Evolutionary conservation across 352 stramenopile genomes (phyloP), one percentile per base, ranked within the genome.

Genomic region (Phytophthora pistaciae): DNA sequence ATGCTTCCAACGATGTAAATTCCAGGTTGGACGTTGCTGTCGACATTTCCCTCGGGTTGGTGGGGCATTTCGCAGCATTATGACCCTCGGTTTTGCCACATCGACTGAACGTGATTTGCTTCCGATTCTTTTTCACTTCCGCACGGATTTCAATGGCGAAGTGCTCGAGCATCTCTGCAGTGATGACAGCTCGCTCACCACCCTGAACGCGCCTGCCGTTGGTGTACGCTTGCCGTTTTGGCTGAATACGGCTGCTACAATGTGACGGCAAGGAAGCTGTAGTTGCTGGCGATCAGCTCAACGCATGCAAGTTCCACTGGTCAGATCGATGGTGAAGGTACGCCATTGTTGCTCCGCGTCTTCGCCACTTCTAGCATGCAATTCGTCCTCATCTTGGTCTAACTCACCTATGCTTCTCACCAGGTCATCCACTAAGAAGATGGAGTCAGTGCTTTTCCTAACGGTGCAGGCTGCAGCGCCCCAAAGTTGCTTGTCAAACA

Each of bases 401-500:
- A 49, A 49, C 16, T 49, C 9, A 49, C 23, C 3, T 18, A 49
- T 23, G 18, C 42, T 49, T 49, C 16, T 49, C 13, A 23, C 42
- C 42, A 49, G 42, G 42, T 49, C 18, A 23, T 49, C 18, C 42
- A 49, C 42, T 49, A 49, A 18, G 42, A 21, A 49, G 3, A 46
- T 46, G 11, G 38, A 46, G 5, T 46, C 38, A 5, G 42, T 49
- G 42, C 42, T 49, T 49, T 49, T 49, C 42, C 42, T 49, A 16
- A 49, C 18, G 42, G 42, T 49, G 42, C 42, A 49, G 16, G 42
- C 42, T 49, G 42, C 42, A 21, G 42, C 42, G 10, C 42, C 42
- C 42, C 42, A 49, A 18, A 49, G 16, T 49, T 49, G 42, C 42
- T 49, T 49, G 42, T 49, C 18, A 49, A 49, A 49, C 42, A 49